phyloP scores from a whole-genome alignment of 495 filamentous ascomycete species.

The Penicillium coprophilum region DNA sequence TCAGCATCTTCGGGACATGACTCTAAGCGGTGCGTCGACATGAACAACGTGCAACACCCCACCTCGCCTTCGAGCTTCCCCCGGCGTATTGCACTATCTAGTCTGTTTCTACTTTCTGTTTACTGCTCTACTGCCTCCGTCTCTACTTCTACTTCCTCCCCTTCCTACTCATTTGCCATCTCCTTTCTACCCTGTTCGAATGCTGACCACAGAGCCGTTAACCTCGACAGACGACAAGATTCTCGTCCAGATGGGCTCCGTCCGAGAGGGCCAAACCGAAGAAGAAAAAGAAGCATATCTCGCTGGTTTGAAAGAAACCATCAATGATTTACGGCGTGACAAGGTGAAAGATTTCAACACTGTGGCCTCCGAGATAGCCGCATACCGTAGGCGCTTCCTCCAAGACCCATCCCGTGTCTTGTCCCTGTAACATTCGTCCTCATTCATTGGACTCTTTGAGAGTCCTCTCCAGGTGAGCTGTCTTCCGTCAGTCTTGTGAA shows the following conservation, averaged over 20 bases:
- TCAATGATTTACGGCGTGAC: slow-evolving; percentile 70
- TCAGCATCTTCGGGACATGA: slow-evolving; percentile 81
- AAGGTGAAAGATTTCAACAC: slow-evolving; percentile 77
- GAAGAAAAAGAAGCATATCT: slow-evolving; percentile 72
- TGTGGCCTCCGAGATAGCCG: slow-evolving; percentile 78
- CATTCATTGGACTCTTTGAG: slow-evolving; percentile 3
- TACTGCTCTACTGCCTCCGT: slow-evolving; percentile 10
- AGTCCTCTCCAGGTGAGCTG: slow-evolving; percentile 38
- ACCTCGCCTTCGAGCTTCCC: slow-evolving; percentile 14
- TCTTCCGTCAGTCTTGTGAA: slow-evolving; percentile 17
- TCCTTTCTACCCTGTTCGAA: slow-evolving; percentile 42
- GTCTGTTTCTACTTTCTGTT: slow-evolving; percentile 15
- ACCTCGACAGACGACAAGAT: slow-evolving; percentile 76
- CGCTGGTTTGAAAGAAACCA: slow-evolving; percentile 69
- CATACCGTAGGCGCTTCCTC: slow-evolving; percentile 72
- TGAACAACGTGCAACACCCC: slow-evolving; percentile 34
- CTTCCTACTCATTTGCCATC: slow-evolving; percentile 9
- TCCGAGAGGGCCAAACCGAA: slow-evolving; percentile 65
- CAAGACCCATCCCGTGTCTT: slow-evolving; percentile 53
- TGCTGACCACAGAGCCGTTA: slow-evolving; percentile 61
- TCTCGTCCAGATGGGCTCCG: slow-evolving; percentile 75
- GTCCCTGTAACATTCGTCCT: slow-evolving; percentile 40
- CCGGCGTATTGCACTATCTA: slow-evolving; percentile 12
- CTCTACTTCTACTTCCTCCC: slow-evolving; percentile 11
- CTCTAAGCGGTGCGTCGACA: slow-evolving; percentile 74